These are phyloP conservation scores for Glycine tomentella DNA, from an alignment of 306 rosid species.

Conservation along the genomic window DNA sequence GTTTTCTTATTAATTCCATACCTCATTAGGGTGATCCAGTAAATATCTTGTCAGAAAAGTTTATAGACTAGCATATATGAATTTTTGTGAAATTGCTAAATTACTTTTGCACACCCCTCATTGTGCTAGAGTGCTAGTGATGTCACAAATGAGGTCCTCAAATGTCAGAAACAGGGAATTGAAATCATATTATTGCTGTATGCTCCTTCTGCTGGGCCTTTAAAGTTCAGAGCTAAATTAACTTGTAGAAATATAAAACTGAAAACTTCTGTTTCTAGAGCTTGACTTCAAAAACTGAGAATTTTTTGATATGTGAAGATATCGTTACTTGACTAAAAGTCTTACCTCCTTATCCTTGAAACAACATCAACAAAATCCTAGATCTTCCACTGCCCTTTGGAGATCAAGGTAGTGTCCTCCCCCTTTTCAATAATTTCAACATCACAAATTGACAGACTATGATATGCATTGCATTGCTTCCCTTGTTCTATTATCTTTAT, in stretches of 20 bases:
- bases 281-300: slow-evolving; percentile 27
- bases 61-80: slow-evolving; percentile 8
- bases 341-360: slow-evolving; percentile 53
- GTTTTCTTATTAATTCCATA: slow-evolving; percentile 18
- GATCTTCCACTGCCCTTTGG: slow-evolving; percentile 56
- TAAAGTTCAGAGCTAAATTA: slow-evolving; percentile 16
- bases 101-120: slow-evolving; percentile 76
- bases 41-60: slow-evolving; percentile 22
- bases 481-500: slow-evolving; percentile 15
- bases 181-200: slow-evolving; percentile 68
- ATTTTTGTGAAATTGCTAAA: slow-evolving; percentile 36
- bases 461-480: slow-evolving; percentile 35
- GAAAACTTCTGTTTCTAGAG: slow-evolving; percentile 14
- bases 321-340: slow-evolving; percentile 34
- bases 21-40: not conserved
- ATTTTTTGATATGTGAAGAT: slow-evolving; percentile 12
- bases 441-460: too few species aligned
- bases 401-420: slow-evolving; percentile 45
- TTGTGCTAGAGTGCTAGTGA: slow-evolving; percentile 57
- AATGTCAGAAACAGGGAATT: slow-evolving; percentile 65
- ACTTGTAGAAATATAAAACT: not conserved
- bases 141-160: slow-evolving; percentile 69
- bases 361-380: slow-evolving; percentile 55
- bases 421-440: too few species aligned
- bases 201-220: slow-evolving; percentile 17